Base-by-base conservation (phyloP, 2,329 filamentous ascomycete genomes). In the Sporothrix euskadiensis region DNA sequence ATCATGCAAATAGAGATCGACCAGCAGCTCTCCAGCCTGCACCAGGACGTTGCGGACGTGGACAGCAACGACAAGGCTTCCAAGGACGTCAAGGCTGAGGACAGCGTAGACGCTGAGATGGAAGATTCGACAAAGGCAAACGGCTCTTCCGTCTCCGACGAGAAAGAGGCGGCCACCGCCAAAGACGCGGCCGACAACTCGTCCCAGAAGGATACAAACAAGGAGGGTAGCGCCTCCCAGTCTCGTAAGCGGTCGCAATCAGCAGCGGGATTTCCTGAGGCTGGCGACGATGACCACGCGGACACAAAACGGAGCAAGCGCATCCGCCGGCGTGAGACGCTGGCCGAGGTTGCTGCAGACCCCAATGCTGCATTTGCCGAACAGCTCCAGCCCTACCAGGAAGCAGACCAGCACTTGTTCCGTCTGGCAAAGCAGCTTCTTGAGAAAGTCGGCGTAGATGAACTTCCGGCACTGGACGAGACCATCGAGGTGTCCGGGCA, bases 221-320 rank as follows among this genome's bases (percentile, higher is more conserved):
- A 78, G 26, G 81, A 82, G 39, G 79, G 78, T 22, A 83, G 82
- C 63, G 76, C 77, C n/a, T 83, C 85, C 1, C 76, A 83, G 6
- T 80, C 83, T 14, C 85, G 84, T 0, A 84, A 88, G 69, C 84
- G 89, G 69, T 91, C 89, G 1, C 89, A 91, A 74, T 91, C 89
- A 12, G 81, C 82, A 41, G 89, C 89, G 4, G 89, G 89, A 3
- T 80, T 91, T 19, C 83, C 83, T 0, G 89, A 90, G 2, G 83
- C 80, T 0, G 61, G 41, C 8, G 89, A 91, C 70, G 89, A 91
- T 47, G 73, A 75, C 16, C 85, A 83, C 32, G 83, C 82, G 1
- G 84, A 87, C 12, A 86, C 88, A 71, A 91, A 90, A 78, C 84
- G 89, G 73, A 91, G 89, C 80, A 92, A 92, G 78, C 84, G 90